A percentile compares a stretch with the other conserved stretches of the same genome.
Conservation (phyloP, 208 protist genomes). For the Phytomonas francai region DNA sequence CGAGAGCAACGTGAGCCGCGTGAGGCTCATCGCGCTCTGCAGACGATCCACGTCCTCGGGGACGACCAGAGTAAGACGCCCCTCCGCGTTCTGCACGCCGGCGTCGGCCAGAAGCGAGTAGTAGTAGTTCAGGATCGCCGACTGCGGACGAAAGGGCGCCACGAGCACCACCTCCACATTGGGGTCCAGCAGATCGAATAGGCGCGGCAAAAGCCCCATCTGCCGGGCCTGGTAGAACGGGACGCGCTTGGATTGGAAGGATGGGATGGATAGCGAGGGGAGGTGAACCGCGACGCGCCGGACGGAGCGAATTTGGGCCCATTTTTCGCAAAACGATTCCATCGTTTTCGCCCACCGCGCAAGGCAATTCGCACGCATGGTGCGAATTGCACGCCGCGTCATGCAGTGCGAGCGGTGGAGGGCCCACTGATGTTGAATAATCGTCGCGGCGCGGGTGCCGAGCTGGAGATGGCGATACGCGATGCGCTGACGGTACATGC, state of each 20-base stretch:
- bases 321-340: constrained; percentile 63
- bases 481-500: constrained; percentile 79
- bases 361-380: constrained; percentile 40
- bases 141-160: constrained; percentile 63
- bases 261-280: constrained; percentile 77
- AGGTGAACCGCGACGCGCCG: constrained; percentile 76
- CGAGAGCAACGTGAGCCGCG: constrained; percentile 58
- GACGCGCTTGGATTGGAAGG: constrained; percentile 68
- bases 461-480: constrained; percentile 74
- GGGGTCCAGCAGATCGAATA: constrained; percentile 71
- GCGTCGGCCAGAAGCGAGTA: constrained; percentile 47
- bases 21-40: constrained; percentile 65
- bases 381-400: constrained; percentile 62
- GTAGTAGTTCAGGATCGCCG: constrained; percentile 80
- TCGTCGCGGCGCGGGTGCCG: constrained; percentile 63
- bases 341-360: constrained; percentile 74
- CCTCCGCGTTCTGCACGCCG: constrained; percentile 42
- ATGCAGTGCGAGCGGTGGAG: constrained; percentile 64
- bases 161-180: constrained; percentile 80
- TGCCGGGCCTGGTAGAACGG: constrained; percentile 75
- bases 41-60: constrained; percentile 73
- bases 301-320: constrained; percentile 53
- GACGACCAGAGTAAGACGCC: constrained; percentile 67
- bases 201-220: constrained; percentile 71
- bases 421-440: constrained; percentile 82